These are phyloP conservation scores for Candida ovalis DNA, from an alignment of 805 yeast species.

Conservation along the genomic window DNA sequence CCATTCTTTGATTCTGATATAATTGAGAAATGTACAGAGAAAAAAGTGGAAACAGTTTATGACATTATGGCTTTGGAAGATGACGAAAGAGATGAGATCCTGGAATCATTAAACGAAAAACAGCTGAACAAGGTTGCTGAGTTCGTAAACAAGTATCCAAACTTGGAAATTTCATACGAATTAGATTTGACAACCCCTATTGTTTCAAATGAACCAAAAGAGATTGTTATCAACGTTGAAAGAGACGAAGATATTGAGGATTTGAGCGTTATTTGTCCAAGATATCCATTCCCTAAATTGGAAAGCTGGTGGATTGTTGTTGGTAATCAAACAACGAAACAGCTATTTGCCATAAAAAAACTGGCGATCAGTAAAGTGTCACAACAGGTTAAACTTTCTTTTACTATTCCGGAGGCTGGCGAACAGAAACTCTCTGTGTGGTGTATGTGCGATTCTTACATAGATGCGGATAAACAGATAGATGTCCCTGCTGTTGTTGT, in stretches of 20 bases:
- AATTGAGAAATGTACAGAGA: constrained; percentile 49
- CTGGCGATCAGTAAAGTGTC: constrained; percentile 48
- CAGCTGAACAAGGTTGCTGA: constrained; percentile 68
- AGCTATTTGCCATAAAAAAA: constrained; percentile 71
- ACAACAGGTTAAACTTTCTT: constrained; percentile 50
- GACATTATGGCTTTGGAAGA: constrained; percentile 76
- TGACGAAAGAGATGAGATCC: constrained; percentile 54
- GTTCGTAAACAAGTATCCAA: constrained; percentile 88
- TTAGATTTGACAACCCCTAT: constrained; percentile 40
- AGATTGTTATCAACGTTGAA: constrained; percentile 45
- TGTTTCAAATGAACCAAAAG: constrained; percentile 42
- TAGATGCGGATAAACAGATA: constrained; percentile 90
- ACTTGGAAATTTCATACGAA: constrained; percentile 63
- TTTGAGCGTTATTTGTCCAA: constrained; percentile 52
- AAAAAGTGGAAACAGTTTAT: constrained; percentile 64
- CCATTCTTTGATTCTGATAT: constrained; percentile 58
- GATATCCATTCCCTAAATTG: constrained; percentile 54
- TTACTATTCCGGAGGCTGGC: constrained; percentile 60
- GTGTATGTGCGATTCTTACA: constrained; percentile 87
- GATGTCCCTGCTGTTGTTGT: constrained; percentile 42
- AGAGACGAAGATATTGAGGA: constrained; percentile 79
- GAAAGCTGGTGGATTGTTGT: constrained; percentile 88
- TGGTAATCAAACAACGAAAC: constrained; percentile 59
- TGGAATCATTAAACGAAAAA: constrained; percentile 46
- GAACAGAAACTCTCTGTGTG: constrained; percentile 61